Evolutionary conservation across 2,329 filamentous ascomycete species (phyloP).

Genomic region (Keithomyces neogunnii): DNA sequence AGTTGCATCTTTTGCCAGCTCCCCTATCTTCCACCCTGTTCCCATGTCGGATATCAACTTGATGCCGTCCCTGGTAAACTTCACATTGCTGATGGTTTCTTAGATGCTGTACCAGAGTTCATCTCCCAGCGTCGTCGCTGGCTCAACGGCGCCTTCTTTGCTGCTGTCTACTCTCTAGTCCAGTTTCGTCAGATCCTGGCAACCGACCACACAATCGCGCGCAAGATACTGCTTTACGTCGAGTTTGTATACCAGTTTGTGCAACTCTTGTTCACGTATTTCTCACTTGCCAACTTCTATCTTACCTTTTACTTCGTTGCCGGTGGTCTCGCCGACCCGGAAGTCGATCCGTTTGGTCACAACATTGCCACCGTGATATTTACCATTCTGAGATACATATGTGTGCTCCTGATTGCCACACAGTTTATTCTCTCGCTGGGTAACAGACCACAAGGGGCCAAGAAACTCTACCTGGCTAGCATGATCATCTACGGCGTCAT

Average conservation of each 20-base stretch:
- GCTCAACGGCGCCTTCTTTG: conserved; percentile 98
- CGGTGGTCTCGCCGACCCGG: conserved; percentile 72
- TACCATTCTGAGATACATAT: conserved; percentile 73
- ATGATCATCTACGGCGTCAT: conserved; percentile 90
- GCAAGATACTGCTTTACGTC: conserved; percentile 86
- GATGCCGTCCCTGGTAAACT: no score
- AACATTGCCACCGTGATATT: conserved; percentile 80
- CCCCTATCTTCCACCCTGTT: neutral
- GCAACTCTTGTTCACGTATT: conserved; percentile 90
- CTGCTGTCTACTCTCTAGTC: conserved; percentile 91
- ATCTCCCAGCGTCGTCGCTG: conserved; percentile 93
- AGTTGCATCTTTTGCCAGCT: conserved; percentile 23
- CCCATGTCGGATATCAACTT: no score
- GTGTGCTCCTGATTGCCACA: conserved; percentile 78
- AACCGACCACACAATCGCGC: conserved; percentile 82
- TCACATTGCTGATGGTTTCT: conserved; percentile 14
- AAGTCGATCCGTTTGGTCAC: conserved; percentile 86
- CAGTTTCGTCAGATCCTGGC: conserved; percentile 90
- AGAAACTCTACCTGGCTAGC: conserved; percentile 77
- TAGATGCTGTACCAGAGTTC: conserved; percentile 89
- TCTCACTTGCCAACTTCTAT: conserved; percentile 98
- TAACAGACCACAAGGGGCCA: conserved; percentile 90
- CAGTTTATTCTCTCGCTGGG: conserved; percentile 97
- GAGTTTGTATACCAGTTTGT: conserved; percentile 95
- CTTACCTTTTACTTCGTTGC: conserved; percentile 98